These are phyloP conservation scores for Capsicum rhomboideum DNA, from an alignment of 257 asterid species.

Conservation along the genomic window DNA sequence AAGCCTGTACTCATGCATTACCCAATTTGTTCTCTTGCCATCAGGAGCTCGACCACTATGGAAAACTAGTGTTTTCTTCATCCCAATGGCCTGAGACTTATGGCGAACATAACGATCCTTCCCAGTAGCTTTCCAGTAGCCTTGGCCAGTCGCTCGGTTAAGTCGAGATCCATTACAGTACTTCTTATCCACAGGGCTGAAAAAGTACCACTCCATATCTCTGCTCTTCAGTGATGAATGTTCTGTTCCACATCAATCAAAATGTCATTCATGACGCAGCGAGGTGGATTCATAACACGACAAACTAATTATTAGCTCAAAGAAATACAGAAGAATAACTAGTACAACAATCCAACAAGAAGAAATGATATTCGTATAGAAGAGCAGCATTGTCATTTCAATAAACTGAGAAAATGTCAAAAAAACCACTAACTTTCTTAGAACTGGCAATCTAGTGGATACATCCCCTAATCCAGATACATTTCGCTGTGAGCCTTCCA, in stretches of 20 bases:
- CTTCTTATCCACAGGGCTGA: conserved; percentile 87
- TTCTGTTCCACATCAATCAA: conserved; percentile 22
- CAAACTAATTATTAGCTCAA: not conserved
- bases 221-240: conserved; percentile 64
- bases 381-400: not conserved
- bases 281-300: not conserved
- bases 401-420: not conserved
- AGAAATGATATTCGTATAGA: not conserved
- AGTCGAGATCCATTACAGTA: conserved; percentile 89
- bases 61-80: conserved; percentile 90
- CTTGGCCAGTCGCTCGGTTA: conserved; percentile 89
- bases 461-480: not conserved
- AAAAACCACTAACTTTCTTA: not conserved
- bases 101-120: conserved; percentile 77
- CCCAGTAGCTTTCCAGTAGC: conserved; percentile 97
- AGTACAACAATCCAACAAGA: not conserved
- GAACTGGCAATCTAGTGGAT: not conserved
- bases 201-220: conserved; percentile 92
- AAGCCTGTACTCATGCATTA: conserved; percentile 96
- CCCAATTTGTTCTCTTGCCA: conserved; percentile 95
- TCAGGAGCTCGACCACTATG: conserved; percentile 96
- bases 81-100: conserved; percentile 58
- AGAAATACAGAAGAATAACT: not conserved
- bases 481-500: not conserved
- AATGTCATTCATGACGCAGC: not conserved